Conservation (phyloP, 2,329 filamentous ascomycete genomes). For the Phyllosticta citrichinensis region DNA sequence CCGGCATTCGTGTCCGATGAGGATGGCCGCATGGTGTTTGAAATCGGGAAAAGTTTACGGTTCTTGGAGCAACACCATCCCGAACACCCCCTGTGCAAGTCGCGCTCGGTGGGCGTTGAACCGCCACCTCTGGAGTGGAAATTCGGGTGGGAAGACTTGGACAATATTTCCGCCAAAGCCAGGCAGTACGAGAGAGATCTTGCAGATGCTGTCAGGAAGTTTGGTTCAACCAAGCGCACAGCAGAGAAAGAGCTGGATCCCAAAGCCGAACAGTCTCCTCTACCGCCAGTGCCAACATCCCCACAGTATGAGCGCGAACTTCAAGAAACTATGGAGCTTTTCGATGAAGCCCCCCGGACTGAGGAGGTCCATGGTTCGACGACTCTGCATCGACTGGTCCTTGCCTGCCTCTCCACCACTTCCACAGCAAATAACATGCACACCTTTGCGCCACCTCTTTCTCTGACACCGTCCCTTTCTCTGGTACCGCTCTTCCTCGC, state of each 20-base stretch:
- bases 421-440: not conserved
- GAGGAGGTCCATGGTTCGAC: not conserved
- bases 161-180: slow-evolving; percentile 52
- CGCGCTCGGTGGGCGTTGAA: slow-evolving; percentile 38
- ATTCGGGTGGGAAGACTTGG: slow-evolving; percentile 62
- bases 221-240: slow-evolving; percentile 16
- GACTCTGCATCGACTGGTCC: slow-evolving; percentile 8
- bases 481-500: slow-evolving; percentile 63
- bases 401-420: slow-evolving; percentile 1
- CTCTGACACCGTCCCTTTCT: slow-evolving; percentile 55
- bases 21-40: slow-evolving; percentile 62
- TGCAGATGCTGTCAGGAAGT: slow-evolving; percentile 21
- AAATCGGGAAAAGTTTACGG: slow-evolving; percentile 66
- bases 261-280: not conserved
- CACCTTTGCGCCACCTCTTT: slow-evolving; percentile 43
- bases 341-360: not conserved
- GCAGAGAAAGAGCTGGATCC: not conserved
- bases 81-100: slow-evolving; percentile 54
- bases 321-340: slow-evolving; percentile 2
- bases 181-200: slow-evolving; percentile 39
- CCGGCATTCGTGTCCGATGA: slow-evolving; percentile 63
- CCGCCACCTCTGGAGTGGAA: slow-evolving; percentile 57
- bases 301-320: not conserved
- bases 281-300: slow-evolving; percentile 9
- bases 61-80: slow-evolving; percentile 63